Conservation (phyloP, 1,284 basidiomycete genomes). For the Amylostereum chailletii region DNA sequence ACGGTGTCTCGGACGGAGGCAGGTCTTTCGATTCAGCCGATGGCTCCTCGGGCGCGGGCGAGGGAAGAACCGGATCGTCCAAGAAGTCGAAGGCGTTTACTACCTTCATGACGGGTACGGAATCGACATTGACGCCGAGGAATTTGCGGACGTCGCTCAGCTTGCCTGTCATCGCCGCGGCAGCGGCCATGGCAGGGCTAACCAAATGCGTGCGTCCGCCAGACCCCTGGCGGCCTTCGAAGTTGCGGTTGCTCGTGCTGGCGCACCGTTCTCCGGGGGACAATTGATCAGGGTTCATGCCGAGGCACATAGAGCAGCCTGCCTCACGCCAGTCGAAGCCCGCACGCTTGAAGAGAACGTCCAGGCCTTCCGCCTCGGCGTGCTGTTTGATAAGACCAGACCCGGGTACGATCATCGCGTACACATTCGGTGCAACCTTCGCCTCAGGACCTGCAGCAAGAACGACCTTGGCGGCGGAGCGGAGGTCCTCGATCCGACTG, state of each 20-base stretch:
- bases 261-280: constrained; percentile 88
- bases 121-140: constrained; percentile 40
- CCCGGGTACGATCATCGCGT: constrained; percentile 94
- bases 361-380: constrained; percentile 89
- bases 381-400: constrained; percentile 94
- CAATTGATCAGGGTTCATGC: constrained; percentile 96
- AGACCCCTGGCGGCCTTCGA: constrained; percentile 89
- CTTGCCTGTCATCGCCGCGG: constrained; percentile 84
- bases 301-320: constrained; percentile 96
- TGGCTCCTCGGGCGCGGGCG: constrained; percentile 46
- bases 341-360: constrained; percentile 85
- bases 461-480: constrained; percentile 81
- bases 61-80: constrained; percentile 63
- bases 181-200: constrained; percentile 94
- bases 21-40: constrained; percentile 29
- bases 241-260: constrained; percentile 95
- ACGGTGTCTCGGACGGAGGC: constrained; percentile 44
- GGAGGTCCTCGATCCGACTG: constrained; percentile 91
- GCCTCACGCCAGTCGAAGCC: constrained; percentile 98
- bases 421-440: constrained; percentile 73
- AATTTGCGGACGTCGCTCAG: constrained; percentile 87
- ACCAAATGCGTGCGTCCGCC: constrained; percentile 91
- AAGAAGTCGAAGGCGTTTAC: constrained; percentile 69
- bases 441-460: constrained; percentile 67
- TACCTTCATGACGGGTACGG: constrained; percentile 55